Evolutionary conservation across 1,284 basidiomycete genomes (phyloP), one percentile per base, ranked within the genome.

Genomic region (Blastosporella zonata): DNA sequence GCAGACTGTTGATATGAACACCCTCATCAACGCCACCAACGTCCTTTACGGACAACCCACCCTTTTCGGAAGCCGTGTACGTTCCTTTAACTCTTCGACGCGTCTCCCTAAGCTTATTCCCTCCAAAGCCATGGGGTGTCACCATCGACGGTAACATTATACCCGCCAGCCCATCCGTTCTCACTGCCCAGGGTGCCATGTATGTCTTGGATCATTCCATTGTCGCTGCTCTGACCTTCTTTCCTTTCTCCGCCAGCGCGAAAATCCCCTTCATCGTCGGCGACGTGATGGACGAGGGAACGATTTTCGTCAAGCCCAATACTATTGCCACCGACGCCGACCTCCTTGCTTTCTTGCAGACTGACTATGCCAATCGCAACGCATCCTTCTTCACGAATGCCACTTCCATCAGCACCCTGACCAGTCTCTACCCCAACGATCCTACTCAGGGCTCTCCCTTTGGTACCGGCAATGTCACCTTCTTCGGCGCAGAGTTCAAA

Each of bases 251-350:
- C 6, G 29, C 29, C 15, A 59, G 58, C 34, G 55, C 57, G 17
- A 43, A 50, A 2, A 54, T 60, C 17, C 59, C 59, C 10, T 53
- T 60, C 52, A 60, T 60, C 7, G 37, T 43, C 2, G 59, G 59
- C 6, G 51, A 60, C 23, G 58, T 59, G 21, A 51, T 47, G 36
- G 59, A 60, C 21, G 59, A 60, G 39, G 59, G 59, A 33, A 58
- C 54, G 7, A 43, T 58, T 18, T 58, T 56, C 15, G 59, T 61
- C 25, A 54, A 58, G 18, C 59, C 59, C 12, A 52, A 58, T 22
- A 51, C 54, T 9, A 43, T 61, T 23, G 52, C 39, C 18, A 58
- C 54, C 20, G 57, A 57, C 6, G 42, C 37, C 27, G 56, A 58
- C 29, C 54, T 58, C 33, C 43, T 56, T 21, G 40, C 29, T 12